These are phyloP conservation scores for Plicaturopsis crispa DNA, from an alignment of 768 basidiomycete genomes.

Conservation along the genomic window DNA sequence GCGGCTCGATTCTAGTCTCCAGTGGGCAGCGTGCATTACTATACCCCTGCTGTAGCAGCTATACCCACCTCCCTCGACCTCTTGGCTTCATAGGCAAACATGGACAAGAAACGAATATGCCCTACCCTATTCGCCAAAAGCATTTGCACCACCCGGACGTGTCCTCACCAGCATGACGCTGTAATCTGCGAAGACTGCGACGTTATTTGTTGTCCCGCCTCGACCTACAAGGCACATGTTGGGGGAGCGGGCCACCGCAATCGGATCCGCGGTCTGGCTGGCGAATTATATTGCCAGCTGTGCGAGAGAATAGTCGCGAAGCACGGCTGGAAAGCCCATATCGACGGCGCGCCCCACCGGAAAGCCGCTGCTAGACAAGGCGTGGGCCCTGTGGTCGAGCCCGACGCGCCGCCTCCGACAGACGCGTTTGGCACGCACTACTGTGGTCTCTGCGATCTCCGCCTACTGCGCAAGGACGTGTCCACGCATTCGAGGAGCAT, in stretches of 20 bases:
- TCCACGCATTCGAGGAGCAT: constrained; percentile 18
- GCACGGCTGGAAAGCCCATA: constrained; percentile 18
- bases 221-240: constrained; percentile 21
- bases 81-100: too few species aligned
- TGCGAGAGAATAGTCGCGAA: constrained; percentile 16
- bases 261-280: constrained; percentile 15
- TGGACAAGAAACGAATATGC: too few species aligned
- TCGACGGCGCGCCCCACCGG: constrained; percentile 4
- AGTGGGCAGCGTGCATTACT: too few species aligned
- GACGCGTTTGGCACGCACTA: constrained; percentile 12
- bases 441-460: constrained; percentile 22
- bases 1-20: too few species aligned
- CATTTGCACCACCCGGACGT: constrained; percentile 23
- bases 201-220: constrained; percentile 19
- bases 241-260: constrained; percentile 20
- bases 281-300: constrained; percentile 19
- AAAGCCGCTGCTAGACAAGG: constrained; percentile 13
- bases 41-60: too few species aligned
- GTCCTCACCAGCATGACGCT: constrained; percentile 27
- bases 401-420: constrained; percentile 17
- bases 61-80: too few species aligned
- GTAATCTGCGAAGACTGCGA: constrained; percentile 30
- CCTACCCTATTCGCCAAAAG: too few species aligned
- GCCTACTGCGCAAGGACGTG: constrained; percentile 23
- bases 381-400: constrained; percentile 19